Conservation (phyloP, 148 eudicot genomes). For the Nyssa sinensis region DNA sequence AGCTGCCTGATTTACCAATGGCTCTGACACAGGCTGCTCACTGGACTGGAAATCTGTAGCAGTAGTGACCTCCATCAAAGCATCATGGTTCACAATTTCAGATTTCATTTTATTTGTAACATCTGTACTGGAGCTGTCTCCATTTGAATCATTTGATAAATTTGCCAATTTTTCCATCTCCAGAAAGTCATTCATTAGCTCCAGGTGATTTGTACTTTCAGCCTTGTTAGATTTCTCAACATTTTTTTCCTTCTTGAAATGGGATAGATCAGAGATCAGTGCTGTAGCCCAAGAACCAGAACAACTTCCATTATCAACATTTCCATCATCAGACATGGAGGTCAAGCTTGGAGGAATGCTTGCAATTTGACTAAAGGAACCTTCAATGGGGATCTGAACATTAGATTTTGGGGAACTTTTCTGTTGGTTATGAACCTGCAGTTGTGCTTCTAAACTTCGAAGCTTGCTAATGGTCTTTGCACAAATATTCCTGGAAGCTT, state of each 20-base stretch:
- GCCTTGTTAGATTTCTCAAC: slow-evolving; percentile 47
- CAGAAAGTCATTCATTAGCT: slow-evolving; percentile 97
- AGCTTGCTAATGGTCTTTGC: slow-evolving; percentile 87
- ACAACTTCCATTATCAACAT: slow-evolving; percentile 70
- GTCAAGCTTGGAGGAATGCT: slow-evolving; percentile 68
- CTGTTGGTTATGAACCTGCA: slow-evolving; percentile 41
- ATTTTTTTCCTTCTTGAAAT: slow-evolving; percentile 46
- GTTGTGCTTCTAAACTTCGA: slow-evolving; percentile 71
- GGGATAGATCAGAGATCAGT: slow-evolving; percentile 56
- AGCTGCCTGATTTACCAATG: slow-evolving; percentile 12
- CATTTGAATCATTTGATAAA: slow-evolving; percentile 48
- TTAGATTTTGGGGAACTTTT: slow-evolving; percentile 34
- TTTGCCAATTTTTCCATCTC: slow-evolving; percentile 97
- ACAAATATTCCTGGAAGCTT: slow-evolving; percentile 77
- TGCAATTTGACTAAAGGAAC: slow-evolving; percentile 41
- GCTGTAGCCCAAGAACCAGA: slow-evolving; percentile 81
- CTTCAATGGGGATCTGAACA: slow-evolving; percentile 26
- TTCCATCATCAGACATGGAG: slow-evolving; percentile 84
- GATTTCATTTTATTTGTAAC: slow-evolving; percentile 18
- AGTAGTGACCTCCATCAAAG: slow-evolving; percentile 14
- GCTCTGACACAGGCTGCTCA: slow-evolving; percentile 19
- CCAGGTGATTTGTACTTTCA: slow-evolving; percentile 62
- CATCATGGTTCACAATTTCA: slow-evolving; percentile 26
- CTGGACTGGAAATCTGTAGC: slow-evolving; percentile 24
- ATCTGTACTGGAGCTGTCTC: slow-evolving; percentile 25